phyloP scores from a whole-genome alignment of 371 early-diverging fungal species.

The Mucor circinelloides region DNA sequence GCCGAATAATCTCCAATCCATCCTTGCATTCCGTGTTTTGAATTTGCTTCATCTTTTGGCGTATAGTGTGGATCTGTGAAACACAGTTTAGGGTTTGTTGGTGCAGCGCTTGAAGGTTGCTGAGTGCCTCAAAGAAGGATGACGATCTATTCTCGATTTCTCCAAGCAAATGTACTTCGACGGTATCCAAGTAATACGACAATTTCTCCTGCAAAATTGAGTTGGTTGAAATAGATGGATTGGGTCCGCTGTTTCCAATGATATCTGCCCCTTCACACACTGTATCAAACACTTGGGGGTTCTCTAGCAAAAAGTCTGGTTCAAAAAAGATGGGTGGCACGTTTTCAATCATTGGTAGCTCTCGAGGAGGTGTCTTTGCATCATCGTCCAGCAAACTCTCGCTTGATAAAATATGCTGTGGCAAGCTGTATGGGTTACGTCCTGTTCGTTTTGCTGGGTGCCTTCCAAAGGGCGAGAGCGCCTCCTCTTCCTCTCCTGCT shows the following conservation, averaged over 20 bases:
- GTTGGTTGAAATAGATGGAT: constrained; percentile 63
- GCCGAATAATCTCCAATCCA: constrained; percentile 80
- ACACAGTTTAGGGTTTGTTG: constrained; percentile 87
- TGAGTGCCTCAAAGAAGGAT: constrained; percentile 92
- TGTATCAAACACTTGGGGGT: constrained; percentile 86
- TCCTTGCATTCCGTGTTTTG: constrained; percentile 69
- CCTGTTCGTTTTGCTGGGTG: constrained; percentile 35
- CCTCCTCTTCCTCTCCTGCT: background rate
- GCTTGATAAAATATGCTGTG: constrained; percentile 49
- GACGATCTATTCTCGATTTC: constrained; percentile 90
- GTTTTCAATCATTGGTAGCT: constrained; percentile 70
- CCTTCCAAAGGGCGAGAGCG: background rate
- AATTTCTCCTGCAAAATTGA: constrained; percentile 83
- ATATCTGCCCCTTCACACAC: constrained; percentile 71
- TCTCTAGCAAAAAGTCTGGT: constrained; percentile 80
- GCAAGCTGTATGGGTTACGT: constrained; percentile 67
- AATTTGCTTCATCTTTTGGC: constrained; percentile 68
- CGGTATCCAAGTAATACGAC: constrained; percentile 88
- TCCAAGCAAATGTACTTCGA: constrained; percentile 87
- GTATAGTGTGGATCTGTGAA: constrained; percentile 76
- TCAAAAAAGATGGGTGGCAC: constrained; percentile 89
- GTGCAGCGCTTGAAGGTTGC: constrained; percentile 88
- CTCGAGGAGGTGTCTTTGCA: constrained; percentile 33
- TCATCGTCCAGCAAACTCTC: constrained; percentile 50
- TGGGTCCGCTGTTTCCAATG: constrained; percentile 40